phyloP scores from a whole-genome alignment of 495 filamentous ascomycete genomes.

The Tuber indicum region DNA sequence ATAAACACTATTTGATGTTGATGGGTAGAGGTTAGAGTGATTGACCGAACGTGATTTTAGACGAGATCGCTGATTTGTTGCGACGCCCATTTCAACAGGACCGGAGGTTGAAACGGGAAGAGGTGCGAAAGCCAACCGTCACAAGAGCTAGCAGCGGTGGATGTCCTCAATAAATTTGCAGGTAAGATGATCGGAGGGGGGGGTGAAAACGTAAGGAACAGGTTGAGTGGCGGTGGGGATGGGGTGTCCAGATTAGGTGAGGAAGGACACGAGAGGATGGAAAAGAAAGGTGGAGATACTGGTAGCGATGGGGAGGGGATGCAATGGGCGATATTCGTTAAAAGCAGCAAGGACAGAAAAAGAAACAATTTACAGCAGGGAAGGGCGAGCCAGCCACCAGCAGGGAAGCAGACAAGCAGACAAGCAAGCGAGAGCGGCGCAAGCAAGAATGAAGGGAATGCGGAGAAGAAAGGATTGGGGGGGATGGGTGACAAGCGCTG shows the following conservation, averaged over 20 bases:
- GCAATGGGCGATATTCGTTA: background rate
- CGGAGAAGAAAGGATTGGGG: background rate
- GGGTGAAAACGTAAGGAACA: background rate
- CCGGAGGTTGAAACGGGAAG: background rate
- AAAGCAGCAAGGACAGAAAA: slow-evolving; percentile 4
- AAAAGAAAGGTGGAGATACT: background rate
- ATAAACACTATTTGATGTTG: slow-evolving; percentile 1
- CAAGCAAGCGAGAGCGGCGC: too few species aligned
- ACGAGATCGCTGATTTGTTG: slow-evolving; percentile 26
- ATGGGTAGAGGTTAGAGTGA: background rate
- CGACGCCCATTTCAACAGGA: slow-evolving; percentile 17
- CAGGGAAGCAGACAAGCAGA: background rate
- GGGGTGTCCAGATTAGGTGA: slow-evolving; percentile 20
- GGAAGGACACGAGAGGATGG: background rate
- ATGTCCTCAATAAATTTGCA: background rate
- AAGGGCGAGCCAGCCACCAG: background rate
- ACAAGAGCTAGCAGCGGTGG: background rate
- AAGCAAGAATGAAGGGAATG: background rate
- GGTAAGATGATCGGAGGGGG: background rate
- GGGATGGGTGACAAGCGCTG: background rate
- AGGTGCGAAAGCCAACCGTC: background rate
- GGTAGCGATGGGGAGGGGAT: background rate
- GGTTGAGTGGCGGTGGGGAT: slow-evolving; percentile 8
- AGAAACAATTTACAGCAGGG: slow-evolving; percentile 1
- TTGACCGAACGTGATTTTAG: slow-evolving; percentile 18